Base-by-base conservation (phyloP, 306 rosid species). In the Quercus dentata region DNA sequence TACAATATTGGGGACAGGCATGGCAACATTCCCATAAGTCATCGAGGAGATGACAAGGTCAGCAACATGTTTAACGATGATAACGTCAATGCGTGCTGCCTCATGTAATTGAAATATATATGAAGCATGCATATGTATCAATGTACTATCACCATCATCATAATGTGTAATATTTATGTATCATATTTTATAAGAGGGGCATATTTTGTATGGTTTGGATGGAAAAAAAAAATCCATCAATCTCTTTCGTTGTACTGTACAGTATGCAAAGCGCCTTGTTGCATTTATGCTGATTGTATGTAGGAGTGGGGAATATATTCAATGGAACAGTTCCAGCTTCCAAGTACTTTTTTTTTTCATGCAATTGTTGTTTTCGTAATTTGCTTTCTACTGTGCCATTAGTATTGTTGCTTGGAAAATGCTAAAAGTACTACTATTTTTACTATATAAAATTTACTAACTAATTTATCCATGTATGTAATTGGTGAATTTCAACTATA, bases 1-100 rank as follows among this genome's bases (percentile, higher is more conserved):
- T 94, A 92, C 88, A 94, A 94, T 54, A 30, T 91, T 0, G 91
- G 90, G 6, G 97, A 94, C 15, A 88, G 79, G 72, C 99, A 94
- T 12, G 99, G 99, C 0, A 90, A 56, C 56, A 78, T 92, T 23
- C 99, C 85, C 0, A 79, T 88, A 0, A 76, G 97, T 78, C 97
- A 87, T 1, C 89, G 97, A 1, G 97, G 99, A 5, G 97, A 94
- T 20, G 97, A 94, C 84, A 86, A 91, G 63, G 92, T 94, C 78
- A 94, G 99, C 80, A 94, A 92, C 92, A 86, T 94, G 91, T 94
- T 92, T 85, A 94, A 94, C 61, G 99, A 94, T 72, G 99, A 94
- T 62, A 94, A 94, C 76, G 99, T 94, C 57, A 68, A 94, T 73
- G 97, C 97, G 18, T 94, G 99, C 78, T 82, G 88, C 30, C 62